Conservation (phyloP, 139 green algal species). For the Raphidocelis subcapitata region DNA sequence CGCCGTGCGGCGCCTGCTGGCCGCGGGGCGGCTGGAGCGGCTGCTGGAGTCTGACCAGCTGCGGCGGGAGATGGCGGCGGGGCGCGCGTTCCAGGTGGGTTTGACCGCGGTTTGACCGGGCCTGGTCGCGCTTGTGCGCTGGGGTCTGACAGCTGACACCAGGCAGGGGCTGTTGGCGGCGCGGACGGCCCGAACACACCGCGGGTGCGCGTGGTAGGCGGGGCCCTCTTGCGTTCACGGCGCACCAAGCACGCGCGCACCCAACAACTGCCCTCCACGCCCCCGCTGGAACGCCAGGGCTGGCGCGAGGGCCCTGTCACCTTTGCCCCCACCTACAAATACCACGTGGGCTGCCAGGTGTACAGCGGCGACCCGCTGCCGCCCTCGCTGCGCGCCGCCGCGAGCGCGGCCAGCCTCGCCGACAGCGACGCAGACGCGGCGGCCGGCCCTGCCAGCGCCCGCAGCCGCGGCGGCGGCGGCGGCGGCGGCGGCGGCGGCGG, state of each 20-base stretch:
- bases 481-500: constrained; percentile 1
- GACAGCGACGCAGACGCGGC: not conserved
- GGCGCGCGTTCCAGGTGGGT: constrained; percentile 51
- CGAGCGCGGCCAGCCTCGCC: constrained; percentile 23
- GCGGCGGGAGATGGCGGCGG: constrained; percentile 42
- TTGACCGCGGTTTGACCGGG: not conserved
- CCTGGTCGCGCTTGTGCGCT: too few species aligned
- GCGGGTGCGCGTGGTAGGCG: too few species aligned
- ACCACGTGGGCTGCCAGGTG: constrained; percentile 55
- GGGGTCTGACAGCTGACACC: too few species aligned
- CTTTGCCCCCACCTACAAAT: constrained; percentile 97
- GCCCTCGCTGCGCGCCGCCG: constrained; percentile 2
- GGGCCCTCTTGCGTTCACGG: too few species aligned
- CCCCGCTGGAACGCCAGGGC: constrained; percentile 33
- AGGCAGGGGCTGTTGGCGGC: too few species aligned
- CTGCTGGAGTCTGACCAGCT: constrained; percentile 68
- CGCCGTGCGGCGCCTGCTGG: constrained; percentile 2
- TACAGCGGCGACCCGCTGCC: constrained; percentile 56
- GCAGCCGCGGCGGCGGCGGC: too few species aligned
- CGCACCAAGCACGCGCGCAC: too few species aligned
- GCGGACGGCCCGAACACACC: too few species aligned
- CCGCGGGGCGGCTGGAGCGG: constrained; percentile 25
- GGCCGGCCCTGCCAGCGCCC: too few species aligned
- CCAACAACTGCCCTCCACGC: too few species aligned
- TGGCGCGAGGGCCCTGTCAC: constrained; percentile 77